Evolutionary conservation across 2,329 filamentous ascomycete genomes (phyloP), one percentile per base, ranked within the genome.

Genomic region (Fonsecaea nubica): DNA sequence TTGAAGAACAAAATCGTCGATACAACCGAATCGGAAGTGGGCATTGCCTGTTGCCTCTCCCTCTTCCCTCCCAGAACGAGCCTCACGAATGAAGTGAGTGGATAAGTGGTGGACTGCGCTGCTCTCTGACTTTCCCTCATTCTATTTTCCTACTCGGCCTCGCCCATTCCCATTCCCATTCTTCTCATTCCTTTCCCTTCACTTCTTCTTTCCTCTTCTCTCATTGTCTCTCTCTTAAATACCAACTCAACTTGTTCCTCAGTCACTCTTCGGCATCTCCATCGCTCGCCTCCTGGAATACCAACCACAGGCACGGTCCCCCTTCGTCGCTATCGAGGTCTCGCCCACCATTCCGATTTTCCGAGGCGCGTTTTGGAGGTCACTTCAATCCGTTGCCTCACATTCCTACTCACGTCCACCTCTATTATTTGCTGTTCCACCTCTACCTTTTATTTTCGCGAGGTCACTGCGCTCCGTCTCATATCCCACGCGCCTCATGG

Each of bases 401-500:
- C 69, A 69, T 71, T 72, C 70, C 62, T 61, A 70, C 48, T 21
- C 30, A 30, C 33, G 48, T 35, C 35, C 58, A 45, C 40, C 57
- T 57, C 45, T 56, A 42, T 45, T 52, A 32, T 50, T 10, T n/a
- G 10, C 40, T 21, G 12, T 42, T 52, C 54, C 15, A 18, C 21
- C 35, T 38, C 35, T 48, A 25, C 35, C 8, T 15, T 52, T 7
- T 12, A 48, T 25, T 66, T 74, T 76, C 74, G 74, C 72, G 74
- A 63, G 72, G 75, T 71, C 70, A 68, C 72, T 75, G 74, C 75
- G 73, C 71, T 67, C 72, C 74, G 72, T 72, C 70, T 76, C 71
- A 71, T 72, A 68, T 76, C 72, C 72, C 71, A 73, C 63, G 53
- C 60, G 58, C 52, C 66, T 33, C 35, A 87, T 87, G 85, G 85